A percentile compares a stretch with the other conserved stretches of the same genome.
Evolutionary conservation across 148 eudicot genomes (phyloP).

Genomic region (Cornus controversa): DNA sequence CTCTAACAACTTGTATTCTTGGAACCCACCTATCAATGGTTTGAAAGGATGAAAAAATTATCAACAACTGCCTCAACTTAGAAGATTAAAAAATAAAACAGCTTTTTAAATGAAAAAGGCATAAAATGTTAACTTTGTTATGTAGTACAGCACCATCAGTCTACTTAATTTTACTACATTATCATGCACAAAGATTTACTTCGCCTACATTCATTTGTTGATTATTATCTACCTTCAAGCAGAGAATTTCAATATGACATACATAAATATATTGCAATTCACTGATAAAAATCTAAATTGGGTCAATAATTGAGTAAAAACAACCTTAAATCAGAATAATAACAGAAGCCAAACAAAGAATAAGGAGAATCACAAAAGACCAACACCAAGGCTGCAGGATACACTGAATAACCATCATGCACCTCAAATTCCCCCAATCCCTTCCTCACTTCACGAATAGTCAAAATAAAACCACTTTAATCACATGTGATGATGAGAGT

Average conservation of each 20-base stretch:
- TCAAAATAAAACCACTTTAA: neutral
- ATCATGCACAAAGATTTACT: too few relatives aligned
- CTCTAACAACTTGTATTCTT: constrained; percentile 74
- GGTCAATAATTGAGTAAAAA: too few relatives aligned
- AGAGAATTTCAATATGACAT: too few relatives aligned
- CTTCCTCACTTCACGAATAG: neutral
- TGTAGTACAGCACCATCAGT: too few relatives aligned
- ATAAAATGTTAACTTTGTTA: too few relatives aligned
- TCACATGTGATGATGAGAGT: neutral
- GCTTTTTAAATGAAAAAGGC: neutral
- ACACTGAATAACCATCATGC: too few relatives aligned
- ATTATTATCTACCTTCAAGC: too few relatives aligned
- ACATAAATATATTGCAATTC: neutral
- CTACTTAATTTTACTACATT: too few relatives aligned
- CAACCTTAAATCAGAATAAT: neutral
- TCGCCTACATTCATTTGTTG: too few relatives aligned
- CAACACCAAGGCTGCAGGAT: too few relatives aligned
- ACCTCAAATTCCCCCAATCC: neutral
- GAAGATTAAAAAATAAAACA: neutral
- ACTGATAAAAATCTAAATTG: neutral
- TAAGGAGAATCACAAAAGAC: neutral
- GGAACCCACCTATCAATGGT: constrained; percentile 57
- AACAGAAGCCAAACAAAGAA: neutral
- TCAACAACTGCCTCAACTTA: neutral
- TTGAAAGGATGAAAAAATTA: neutral